Evolutionary conservation across 257 asterid species (phyloP).

Genomic region (Solanum chilense): DNA sequence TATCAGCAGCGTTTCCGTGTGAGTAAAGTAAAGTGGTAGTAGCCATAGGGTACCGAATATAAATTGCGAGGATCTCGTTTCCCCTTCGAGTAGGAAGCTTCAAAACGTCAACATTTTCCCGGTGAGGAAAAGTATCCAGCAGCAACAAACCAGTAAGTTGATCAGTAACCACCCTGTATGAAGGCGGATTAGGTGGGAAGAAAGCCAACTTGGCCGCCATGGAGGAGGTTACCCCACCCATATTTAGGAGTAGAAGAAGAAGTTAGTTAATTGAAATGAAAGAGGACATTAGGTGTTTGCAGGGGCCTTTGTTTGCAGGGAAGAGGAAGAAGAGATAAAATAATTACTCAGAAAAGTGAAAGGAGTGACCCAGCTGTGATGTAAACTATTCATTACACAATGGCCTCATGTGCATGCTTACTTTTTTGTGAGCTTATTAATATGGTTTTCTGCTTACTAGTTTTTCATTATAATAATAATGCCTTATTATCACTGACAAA

Average conservation of each 20-base stretch:
- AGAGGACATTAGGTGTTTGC: not conserved
- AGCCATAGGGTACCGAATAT: constrained; percentile 88
- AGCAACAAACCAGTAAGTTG: constrained; percentile 51
- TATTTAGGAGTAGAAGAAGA: not conserved
- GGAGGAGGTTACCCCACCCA: constrained; percentile 98
- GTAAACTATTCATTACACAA: constrained; percentile 28
- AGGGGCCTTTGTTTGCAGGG: not conserved
- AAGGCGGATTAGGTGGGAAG: constrained; percentile 86
- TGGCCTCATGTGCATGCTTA: constrained; percentile 30
- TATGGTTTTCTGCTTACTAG: not conserved
- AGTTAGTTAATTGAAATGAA: not conserved
- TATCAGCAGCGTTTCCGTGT: constrained; percentile 91
- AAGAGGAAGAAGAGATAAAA: not conserved
- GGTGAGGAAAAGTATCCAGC: constrained; percentile 72
- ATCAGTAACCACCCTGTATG: constrained; percentile 51
- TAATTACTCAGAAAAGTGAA: constrained; percentile 21
- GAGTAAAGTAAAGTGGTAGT: constrained; percentile 75
- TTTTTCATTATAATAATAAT: not conserved
- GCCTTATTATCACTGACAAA: not conserved
- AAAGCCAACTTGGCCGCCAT: constrained; percentile 97
- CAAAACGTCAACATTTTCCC: constrained; percentile 85
- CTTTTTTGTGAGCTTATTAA: not conserved
- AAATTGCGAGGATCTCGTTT: constrained; percentile 67
- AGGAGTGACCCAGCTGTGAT: constrained; percentile 53
- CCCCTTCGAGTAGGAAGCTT: constrained; percentile 74